phyloP scores from a whole-genome alignment of 306 rosid species.

The Vigna hirtella region DNA sequence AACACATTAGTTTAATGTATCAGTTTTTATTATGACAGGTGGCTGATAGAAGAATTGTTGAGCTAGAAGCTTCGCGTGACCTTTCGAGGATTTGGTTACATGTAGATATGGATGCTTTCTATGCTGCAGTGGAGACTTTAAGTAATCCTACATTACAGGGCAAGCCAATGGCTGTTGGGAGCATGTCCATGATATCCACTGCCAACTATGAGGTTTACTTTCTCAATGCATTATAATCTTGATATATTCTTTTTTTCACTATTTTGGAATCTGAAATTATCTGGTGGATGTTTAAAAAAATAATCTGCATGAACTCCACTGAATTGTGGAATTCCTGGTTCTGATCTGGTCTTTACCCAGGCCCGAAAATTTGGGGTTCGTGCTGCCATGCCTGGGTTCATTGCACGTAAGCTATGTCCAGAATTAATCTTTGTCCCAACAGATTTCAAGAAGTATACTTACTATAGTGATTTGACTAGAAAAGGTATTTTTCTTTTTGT shows the following conservation, averaged over 20 bases:
- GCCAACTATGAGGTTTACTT: slow-evolving; percentile 93
- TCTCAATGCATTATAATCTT: slow-evolving; percentile 9
- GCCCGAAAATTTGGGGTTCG: slow-evolving; percentile 96
- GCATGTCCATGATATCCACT: slow-evolving; percentile 89
- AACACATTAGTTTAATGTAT: background rate
- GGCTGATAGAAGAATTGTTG: slow-evolving; percentile 71
- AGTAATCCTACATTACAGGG: slow-evolving; percentile 73
- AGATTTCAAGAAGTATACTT: slow-evolving; percentile 83
- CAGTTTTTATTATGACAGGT: slow-evolving; percentile 49
- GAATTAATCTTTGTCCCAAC: slow-evolving; percentile 78
- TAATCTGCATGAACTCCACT: slow-evolving; percentile 6
- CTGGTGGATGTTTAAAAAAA: background rate
- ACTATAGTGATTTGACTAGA: slow-evolving; percentile 79
- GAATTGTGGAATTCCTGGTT: slow-evolving; percentile 1
- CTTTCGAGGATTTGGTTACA: slow-evolving; percentile 92
- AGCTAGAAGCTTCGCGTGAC: slow-evolving; percentile 80
- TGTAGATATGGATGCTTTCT: slow-evolving; percentile 99
- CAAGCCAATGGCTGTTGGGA: slow-evolving; percentile 93
- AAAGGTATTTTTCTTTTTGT: slow-evolving; percentile 61
- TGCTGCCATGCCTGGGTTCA: slow-evolving; percentile 98
- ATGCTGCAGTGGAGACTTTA: slow-evolving; percentile 95
- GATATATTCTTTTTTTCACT: background rate
- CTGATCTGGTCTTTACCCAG: slow-evolving; percentile 48
- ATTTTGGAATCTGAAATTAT: slow-evolving; percentile 13
- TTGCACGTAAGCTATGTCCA: slow-evolving; percentile 86